phyloP scores from a whole-genome alignment of 2,329 filamentous ascomycete species.

The Sporothrix dimorphospora region DNA sequence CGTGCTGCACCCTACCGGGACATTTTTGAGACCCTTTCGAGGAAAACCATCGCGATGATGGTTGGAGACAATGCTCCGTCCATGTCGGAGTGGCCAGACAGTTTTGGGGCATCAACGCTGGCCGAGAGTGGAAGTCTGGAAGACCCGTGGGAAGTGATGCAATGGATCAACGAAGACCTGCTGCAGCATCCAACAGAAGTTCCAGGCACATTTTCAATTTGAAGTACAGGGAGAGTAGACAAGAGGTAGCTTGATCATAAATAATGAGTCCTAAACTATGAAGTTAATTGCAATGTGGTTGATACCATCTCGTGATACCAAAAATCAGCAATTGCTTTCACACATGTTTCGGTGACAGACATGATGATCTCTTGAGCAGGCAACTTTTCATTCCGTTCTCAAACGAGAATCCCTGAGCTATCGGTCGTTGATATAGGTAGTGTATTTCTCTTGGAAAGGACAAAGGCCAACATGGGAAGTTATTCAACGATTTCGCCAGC shows the following conservation, averaged over 20 bases:
- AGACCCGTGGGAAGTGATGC: slow-evolving; percentile 14
- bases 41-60: background rate
- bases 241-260: no score
- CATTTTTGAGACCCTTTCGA: slow-evolving; percentile 1
- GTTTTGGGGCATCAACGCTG: background rate
- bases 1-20: slow-evolving; percentile 40
- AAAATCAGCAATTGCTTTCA: no score
- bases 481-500: background rate
- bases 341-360: no score
- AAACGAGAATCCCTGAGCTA: no score
- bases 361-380: no score
- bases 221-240: background rate
- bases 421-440: no score
- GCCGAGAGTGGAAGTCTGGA: background rate
- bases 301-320: no score
- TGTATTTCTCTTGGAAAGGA: no score
- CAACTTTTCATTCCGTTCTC: no score
- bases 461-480: no score
- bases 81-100: background rate
- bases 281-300: no score
- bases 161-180: slow-evolving; percentile 5
- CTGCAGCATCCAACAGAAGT: background rate
- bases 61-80: background rate
- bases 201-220: background rate
- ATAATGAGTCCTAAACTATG: no score